Evolutionary conservation across 352 stramenopile genomes (phyloP), one percentile per base, ranked within the genome.

Genomic region (Vaucheria bursata): DNA sequence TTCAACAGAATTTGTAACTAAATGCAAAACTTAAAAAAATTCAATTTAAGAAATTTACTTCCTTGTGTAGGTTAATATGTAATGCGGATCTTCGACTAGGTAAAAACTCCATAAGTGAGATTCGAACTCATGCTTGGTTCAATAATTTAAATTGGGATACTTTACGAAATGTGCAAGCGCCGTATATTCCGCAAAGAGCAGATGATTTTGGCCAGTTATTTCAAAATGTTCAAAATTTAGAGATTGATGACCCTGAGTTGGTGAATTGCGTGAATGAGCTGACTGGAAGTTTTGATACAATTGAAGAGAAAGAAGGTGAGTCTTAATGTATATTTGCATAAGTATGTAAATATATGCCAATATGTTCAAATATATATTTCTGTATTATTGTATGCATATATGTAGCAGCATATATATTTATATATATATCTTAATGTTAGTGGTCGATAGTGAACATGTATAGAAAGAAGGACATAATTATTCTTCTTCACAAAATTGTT

Each of bases 101-200:
- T 35, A 90, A 85, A 1, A 89, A 91, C 39, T 96, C 94, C 12
- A 89, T 98, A 29, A 89, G 94, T 66, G 94, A 98, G 74, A 96
- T 99, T 78, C 95, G 97, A 86, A 87, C 88, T 40, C 96, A 99
- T 80, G 92, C 93, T 53, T 99, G 96, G 96, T 97, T 99, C 82
- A 71, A 89, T 49, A 87, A 86, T 25, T 90, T 98, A 85, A 90
- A 98, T 73, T 98, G 93, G 92, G 86, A 91, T 35, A 89, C 87
- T 4, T 81, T 98, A 32, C 86, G 87, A 7, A 82, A 88, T 8
- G 87, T 88, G 66, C 88, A 90, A 79, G 93, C 93, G 31, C 93
- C 93, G 32, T 92, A 97, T 77, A 87, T 97, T 70, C 94, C 87
- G 8, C 83, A 83, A 59, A 91, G 92, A 52, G 89, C 91, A 5